A percentile compares a stretch with the other conserved stretches of the same genome.
Conservation (phyloP, 169 alveolate species). For the Plasmodium falciparum region DNA sequence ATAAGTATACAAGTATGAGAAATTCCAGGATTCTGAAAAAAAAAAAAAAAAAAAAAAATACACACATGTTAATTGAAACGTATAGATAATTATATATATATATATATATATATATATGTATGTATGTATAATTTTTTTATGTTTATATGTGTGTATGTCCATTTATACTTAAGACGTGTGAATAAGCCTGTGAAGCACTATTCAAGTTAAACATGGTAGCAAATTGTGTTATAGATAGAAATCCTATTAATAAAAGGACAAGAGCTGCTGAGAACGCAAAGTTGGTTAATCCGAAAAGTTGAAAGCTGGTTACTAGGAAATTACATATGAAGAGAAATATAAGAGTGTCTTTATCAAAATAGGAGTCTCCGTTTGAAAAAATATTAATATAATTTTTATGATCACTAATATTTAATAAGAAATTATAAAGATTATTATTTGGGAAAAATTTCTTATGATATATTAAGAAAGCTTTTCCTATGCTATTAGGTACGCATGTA, state of each 20-base stretch:
- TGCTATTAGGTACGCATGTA: constrained; percentile 64
- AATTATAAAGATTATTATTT: constrained; percentile 7
- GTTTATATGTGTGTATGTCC: background rate
- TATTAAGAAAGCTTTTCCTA: constrained; percentile 70
- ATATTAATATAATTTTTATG: constrained; percentile 17
- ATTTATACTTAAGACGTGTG: constrained; percentile 26
- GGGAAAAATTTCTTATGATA: constrained; percentile 67
- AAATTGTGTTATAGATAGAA: constrained; percentile 80
- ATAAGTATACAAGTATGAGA: constrained; percentile 74
- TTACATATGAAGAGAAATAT: constrained; percentile 38
- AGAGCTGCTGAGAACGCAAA: constrained; percentile 83
- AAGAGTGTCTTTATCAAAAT: constrained; percentile 44
- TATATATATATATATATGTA: background rate
- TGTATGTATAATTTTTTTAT: background rate
- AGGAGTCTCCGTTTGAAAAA: constrained; percentile 30
- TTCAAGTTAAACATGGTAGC: constrained; percentile 41
- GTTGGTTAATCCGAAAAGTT: constrained; percentile 79
- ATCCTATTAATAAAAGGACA: constrained; percentile 78
- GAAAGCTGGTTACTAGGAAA: constrained; percentile 72
- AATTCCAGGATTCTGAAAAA: constrained; percentile 64
- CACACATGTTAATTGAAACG: too few species aligned
- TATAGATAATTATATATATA: background rate
- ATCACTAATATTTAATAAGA: constrained; percentile 10
- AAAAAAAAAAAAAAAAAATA: background rate
- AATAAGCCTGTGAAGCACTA: constrained; percentile 49